Conservation (phyloP, 73 alveolate species). For the Urostyla sp. region DNA sequence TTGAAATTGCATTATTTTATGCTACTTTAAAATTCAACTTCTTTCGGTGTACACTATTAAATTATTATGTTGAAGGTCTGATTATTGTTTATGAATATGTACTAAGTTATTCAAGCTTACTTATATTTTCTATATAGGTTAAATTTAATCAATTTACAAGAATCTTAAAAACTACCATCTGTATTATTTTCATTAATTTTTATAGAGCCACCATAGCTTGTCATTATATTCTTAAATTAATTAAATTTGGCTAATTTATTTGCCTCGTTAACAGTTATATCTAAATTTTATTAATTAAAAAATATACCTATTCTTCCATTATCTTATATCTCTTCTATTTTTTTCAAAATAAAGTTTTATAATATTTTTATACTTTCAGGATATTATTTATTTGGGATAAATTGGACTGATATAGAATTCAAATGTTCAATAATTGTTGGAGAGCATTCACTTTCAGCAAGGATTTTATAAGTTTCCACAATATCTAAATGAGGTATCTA, state of each 20-base stretch:
- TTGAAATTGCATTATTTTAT: conserved; percentile 21
- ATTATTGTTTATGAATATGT: neutral
- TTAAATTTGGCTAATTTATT: conserved; percentile 1
- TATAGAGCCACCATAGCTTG: neutral
- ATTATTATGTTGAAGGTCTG: neutral
- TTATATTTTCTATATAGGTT: neutral
- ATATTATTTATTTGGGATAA: conserved; percentile 80
- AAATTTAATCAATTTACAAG: neutral
- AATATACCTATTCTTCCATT: conserved; percentile 53
- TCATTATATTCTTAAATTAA: neutral
- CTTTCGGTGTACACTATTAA: neutral
- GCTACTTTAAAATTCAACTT: neutral
- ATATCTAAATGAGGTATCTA: conserved; percentile 68
- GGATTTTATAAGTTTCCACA: conserved; percentile 72
- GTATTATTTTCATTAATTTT: neutral
- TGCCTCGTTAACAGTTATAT: conserved; percentile 68
- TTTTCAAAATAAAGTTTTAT: conserved; percentile 79
- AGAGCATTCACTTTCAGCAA: conserved; percentile 90
- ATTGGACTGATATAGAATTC: conserved; percentile 84
- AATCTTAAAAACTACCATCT: neutral
- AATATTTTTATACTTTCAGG: conserved; percentile 73
- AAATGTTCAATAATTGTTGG: conserved; percentile 86
- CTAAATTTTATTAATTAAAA: conserved; percentile 66
- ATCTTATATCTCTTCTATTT: conserved; percentile 52
- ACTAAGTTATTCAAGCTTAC: conserved; percentile 26